A percentile compares a stretch with the other conserved stretches of the same genome.
phyloP scores from a whole-genome alignment of 148 eudicot species.

The Vaccinium darrowii region DNA sequence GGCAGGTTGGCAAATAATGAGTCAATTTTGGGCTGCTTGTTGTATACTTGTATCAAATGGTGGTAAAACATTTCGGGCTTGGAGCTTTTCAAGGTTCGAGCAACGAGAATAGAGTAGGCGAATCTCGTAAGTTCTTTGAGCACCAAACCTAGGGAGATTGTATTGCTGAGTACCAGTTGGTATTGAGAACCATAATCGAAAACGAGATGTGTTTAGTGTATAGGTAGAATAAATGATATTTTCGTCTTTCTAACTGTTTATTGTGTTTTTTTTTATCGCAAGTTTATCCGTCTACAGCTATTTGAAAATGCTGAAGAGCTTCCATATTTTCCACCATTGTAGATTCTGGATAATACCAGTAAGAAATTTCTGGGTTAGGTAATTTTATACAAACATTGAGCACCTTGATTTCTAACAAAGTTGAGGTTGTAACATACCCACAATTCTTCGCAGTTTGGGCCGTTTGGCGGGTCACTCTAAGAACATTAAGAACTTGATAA shows the following conservation, averaged over 20 bases:
- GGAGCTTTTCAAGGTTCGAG: neutral
- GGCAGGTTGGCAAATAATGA: conserved; percentile 7
- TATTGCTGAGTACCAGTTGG: neutral
- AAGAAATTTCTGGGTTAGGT: neutral
- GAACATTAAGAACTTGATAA: neutral
- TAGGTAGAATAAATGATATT: neutral
- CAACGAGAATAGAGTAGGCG: neutral
- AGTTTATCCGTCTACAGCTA: neutral
- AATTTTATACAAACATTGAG: neutral
- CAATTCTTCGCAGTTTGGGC: neutral
- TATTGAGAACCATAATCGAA: neutral
- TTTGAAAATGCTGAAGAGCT: neutral
- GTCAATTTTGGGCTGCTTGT: neutral
- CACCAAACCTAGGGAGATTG: neutral
- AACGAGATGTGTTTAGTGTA: neutral
- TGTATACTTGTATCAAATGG: neutral
- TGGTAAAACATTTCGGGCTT: neutral
- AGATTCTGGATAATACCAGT: neutral
- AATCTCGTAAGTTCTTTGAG: neutral
- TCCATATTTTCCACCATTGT: neutral
- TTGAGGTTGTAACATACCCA: neutral
- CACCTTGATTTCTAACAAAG: neutral
- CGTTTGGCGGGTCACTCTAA: neutral
- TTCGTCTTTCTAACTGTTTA: neutral
- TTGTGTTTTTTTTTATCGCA: neutral